Base-by-base conservation (phyloP, 768 basidiomycete species). In the Boletus tomentosulus region DNA sequence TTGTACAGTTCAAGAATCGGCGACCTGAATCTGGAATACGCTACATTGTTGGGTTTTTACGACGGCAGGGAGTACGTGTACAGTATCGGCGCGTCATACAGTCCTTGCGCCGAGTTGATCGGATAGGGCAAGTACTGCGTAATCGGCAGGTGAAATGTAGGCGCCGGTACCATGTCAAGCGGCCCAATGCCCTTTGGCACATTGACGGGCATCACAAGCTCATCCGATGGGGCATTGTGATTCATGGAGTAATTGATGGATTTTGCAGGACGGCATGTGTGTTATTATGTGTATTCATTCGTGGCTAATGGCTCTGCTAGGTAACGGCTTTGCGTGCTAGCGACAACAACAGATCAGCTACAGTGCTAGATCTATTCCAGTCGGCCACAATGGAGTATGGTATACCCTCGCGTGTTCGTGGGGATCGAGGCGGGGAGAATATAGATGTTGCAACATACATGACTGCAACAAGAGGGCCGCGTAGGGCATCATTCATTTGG, bases 361-460 rank as follows among this genome's bases (percentile, higher is more conserved):
- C 47, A 13, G 42, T 54, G 6, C 30, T 55, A 0, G 12, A 24
- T 9, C 12, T 46, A 2, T 55, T 50, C 27, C n/a, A 41, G 15
- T 1, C 4, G 16, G 53, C 47, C 3, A 13, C 6, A 2, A 8
- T 13, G 3, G 19, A 39, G 42, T 67, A 55, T 53, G 65, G 66
- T 1, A 47, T 45, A 3, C 69, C 69, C 1, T 72, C 62, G 6
- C 34, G 60, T 3, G 55, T 71, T 7, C 45, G 60, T 19, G 70
- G 69, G 7, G 71, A 72, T 53, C 54, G 46, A 1, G 70, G 71
- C 1, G 59, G 65, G 2, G 67, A 73, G 44, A 73, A 73, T 45
- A 55, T 62, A 10, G 61, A 62, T 15, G 59, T 71, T 48, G 62
- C 65, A 1, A 56, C 51, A 0, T 65, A 51, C 22, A 65, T 72